A percentile compares a stretch with the other conserved stretches of the same genome.
Evolutionary conservation across 1,284 basidiomycete genomes (phyloP).

Genomic region (Pyrrhoderma noxium): DNA sequence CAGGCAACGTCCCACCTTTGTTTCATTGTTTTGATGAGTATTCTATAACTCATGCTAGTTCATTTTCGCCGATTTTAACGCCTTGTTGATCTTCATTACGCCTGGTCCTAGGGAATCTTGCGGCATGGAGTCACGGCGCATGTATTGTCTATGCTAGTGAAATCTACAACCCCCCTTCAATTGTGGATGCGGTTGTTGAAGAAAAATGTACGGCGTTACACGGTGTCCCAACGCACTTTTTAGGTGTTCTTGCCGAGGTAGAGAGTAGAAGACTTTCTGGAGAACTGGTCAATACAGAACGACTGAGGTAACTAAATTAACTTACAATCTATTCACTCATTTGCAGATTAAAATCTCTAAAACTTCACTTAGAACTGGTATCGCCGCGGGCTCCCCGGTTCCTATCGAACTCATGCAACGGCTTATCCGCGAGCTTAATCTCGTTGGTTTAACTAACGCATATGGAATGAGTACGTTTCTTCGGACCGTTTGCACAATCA

Average conservation of each 20-base stretch:
- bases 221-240: conserved; percentile 81
- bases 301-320: conserved; percentile 40
- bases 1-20: conserved; percentile 72
- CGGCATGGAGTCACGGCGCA: conserved; percentile 69
- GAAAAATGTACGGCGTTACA: conserved; percentile 74
- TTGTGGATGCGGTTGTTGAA: conserved; percentile 57
- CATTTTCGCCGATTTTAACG: neutral
- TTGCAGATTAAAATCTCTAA: neutral
- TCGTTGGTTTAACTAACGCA: conserved; percentile 66
- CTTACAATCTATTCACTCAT: neutral
- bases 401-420: conserved; percentile 75
- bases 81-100: conserved; percentile 34
- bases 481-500: neutral
- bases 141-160: conserved; percentile 72
- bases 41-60: conserved; percentile 1
- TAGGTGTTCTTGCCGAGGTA: conserved; percentile 64
- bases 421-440: conserved; percentile 57
- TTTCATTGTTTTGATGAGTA: conserved; percentile 87
- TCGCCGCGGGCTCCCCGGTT: conserved; percentile 71
- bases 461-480: conserved; percentile 71
- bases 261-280: conserved; percentile 43
- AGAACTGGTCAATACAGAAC: conserved; percentile 39
- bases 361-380: conserved; percentile 62
- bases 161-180: conserved; percentile 52
- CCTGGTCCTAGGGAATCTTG: conserved; percentile 75